Conservation (phyloP, 192 early-diverging fungal genomes). For the Mortierella claussenii region DNA sequence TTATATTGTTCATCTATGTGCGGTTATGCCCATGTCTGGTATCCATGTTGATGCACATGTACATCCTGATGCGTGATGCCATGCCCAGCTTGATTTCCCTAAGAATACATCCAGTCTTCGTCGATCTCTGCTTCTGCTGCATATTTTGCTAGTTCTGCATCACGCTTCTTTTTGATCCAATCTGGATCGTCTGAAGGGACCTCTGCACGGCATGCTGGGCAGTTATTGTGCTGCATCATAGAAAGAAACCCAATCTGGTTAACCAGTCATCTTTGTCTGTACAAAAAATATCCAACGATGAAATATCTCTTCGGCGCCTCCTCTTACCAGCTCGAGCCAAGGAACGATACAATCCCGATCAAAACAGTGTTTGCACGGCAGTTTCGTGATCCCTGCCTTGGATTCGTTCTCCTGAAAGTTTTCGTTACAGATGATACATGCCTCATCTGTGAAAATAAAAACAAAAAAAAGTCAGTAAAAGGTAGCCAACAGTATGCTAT, state of each 20-base stretch:
- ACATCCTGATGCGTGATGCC: background rate
- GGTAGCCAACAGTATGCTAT: background rate
- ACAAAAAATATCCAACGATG: no score
- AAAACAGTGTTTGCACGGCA: slow-evolving; percentile 56
- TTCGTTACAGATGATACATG: slow-evolving; percentile 54
- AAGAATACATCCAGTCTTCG: slow-evolving; percentile 55
- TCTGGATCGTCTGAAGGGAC: slow-evolving; percentile 55
- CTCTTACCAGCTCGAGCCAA: slow-evolving; percentile 54
- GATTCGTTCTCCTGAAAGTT: slow-evolving; percentile 51
- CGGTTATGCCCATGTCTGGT: no score
- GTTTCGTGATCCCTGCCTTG: slow-evolving; percentile 34
- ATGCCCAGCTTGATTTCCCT: background rate
- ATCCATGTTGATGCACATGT: no score
- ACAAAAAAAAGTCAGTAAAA: background rate
- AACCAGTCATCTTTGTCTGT: no score
- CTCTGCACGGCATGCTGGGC: slow-evolving; percentile 52
- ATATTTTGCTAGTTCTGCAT: slow-evolving; percentile 42
- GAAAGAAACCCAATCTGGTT: no score
- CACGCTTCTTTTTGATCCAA: slow-evolving; percentile 55
- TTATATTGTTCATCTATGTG: no score
- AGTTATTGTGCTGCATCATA: slow-evolving; percentile 58
- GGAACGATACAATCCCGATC: slow-evolving; percentile 56
- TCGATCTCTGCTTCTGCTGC: slow-evolving; percentile 53
- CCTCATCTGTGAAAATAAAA: slow-evolving; percentile 32
- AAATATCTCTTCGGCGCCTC: no score